Percentiles rank a stretch among this genome's conserved stretches.
phyloP scores from a whole-genome alignment of 306 rosid genomes.

The Lathyrus sativus region DNA sequence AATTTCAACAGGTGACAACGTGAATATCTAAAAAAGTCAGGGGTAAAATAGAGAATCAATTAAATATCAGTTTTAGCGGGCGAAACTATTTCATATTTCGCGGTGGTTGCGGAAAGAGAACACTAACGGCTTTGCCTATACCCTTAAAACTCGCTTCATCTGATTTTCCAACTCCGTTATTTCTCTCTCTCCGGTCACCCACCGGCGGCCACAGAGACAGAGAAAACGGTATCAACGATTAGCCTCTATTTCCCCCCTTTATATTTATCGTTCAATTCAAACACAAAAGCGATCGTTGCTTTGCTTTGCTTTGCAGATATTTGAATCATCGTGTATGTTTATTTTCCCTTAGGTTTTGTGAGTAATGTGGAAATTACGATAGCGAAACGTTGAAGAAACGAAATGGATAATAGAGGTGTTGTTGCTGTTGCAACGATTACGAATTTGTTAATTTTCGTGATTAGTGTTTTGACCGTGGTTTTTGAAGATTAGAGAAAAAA shows the following conservation, averaged over 20 bases:
- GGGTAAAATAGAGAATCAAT: constrained; percentile 42
- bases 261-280: background rate
- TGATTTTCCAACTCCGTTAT: constrained; percentile 33
- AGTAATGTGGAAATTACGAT: constrained; percentile 30
- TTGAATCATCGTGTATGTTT: background rate
- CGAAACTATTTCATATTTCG: constrained; percentile 44
- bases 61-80: constrained; percentile 17
- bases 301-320: constrained; percentile 9
- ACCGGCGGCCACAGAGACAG: constrained; percentile 32
- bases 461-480: background rate
- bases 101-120: constrained; percentile 39
- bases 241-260: background rate
- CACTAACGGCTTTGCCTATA: constrained; percentile 40
- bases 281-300: constrained; percentile 6
- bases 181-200: constrained; percentile 41
- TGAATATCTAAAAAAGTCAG: background rate
- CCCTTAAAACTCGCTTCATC: background rate
- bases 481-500: constrained; percentile 23
- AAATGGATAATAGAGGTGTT: constrained; percentile 4
- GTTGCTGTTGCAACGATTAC: constrained; percentile 10
- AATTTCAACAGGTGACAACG: background rate
- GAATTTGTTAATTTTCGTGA: constrained; percentile 15
- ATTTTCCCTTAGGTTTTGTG: constrained; percentile 16
- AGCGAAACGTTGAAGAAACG: constrained; percentile 17
- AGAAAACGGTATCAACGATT: constrained; percentile 35